Evolutionary conservation across 1,284 basidiomycete species (phyloP), one percentile per base, ranked within the genome.

Genomic region (Naganishia liquefaciens): DNA sequence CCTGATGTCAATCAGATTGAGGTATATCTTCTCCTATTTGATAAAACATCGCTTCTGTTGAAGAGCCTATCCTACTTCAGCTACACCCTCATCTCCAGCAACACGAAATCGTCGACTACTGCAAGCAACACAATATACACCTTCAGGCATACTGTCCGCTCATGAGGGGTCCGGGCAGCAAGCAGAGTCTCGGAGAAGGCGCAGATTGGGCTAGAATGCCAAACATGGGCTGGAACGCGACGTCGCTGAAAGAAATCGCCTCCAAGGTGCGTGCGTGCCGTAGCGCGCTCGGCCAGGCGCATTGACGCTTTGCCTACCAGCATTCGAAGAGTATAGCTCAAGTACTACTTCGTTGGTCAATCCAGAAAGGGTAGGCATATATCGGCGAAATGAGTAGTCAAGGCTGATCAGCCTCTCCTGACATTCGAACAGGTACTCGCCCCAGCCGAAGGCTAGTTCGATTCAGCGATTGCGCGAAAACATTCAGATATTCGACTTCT

Each of bases 111-210:
- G 69, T 70, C 33, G 54, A 66, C 44, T 68, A 67, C 63, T 68
- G 69, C 46, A 13, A 44, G 6, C 19, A 28, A 11, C 17, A 70
- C 17, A 49, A 46, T 25, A 70, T 70, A 21, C 43, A 66, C 11
- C 30, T 70, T 23, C 69, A 70, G 42, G 67, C 69, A 6, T 70
- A 70, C 39, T 70, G 69, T 43, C 69, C 69, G 25, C 62, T 70
- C 3, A 64, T 70, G 65, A 54, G 69, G 17, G 69, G 69, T 28
- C 57, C 46, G 42, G 25, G 27, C 19, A 55, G 50, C 21, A 39
- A 62, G 57, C 61, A 58, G 27, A 64, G 62, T 23, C 53, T 68
- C 2, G 68, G 68, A 15, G 65, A 66, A 30, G 68, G 68, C 13
- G 68, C 68, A 15, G 61, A 40, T n/a, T 68, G 68, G 68, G 62